phyloP scores from a whole-genome alignment of 2,329 filamentous ascomycete genomes.

The Pseudogymnoascus sp. region DNA sequence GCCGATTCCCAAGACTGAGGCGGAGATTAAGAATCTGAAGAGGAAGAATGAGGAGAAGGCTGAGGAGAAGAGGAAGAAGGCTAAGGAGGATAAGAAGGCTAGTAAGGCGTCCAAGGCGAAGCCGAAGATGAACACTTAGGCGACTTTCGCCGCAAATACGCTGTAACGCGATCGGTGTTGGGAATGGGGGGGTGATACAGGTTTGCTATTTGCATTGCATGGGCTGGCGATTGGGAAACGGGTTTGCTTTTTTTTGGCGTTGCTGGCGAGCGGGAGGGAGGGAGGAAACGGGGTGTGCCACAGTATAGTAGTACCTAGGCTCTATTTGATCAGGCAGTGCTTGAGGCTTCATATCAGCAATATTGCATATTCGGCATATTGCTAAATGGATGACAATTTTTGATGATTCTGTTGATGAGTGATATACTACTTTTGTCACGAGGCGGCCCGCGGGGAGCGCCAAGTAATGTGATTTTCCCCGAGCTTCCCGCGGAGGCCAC shows the following conservation, averaged over 20 bases:
- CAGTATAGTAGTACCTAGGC: background rate
- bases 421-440: background rate
- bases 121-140: conserved; percentile 44
- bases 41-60: conserved; percentile 89
- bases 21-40: conserved; percentile 78
- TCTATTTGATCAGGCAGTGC: background rate
- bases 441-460: background rate
- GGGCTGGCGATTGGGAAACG: background rate
- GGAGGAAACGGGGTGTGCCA: background rate
- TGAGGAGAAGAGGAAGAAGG: conserved; percentile 89
- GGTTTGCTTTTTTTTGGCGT: background rate
- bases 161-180: conserved; percentile 26
- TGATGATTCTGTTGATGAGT: background rate
- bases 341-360: background rate
- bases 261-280: background rate
- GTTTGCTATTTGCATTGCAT: conserved; percentile 8
- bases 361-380: background rate
- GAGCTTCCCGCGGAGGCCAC: background rate
- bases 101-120: conserved; percentile 88
- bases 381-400: background rate
- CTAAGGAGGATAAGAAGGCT: conserved; percentile 89
- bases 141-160: conserved; percentile 35
- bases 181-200: background rate
- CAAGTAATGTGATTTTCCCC: background rate
- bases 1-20: conserved; percentile 77